Evolutionary conservation across 2,329 filamentous ascomycete genomes (phyloP), one percentile per base, ranked within the genome.

Genomic region (Colletotrichum aenigma): DNA sequence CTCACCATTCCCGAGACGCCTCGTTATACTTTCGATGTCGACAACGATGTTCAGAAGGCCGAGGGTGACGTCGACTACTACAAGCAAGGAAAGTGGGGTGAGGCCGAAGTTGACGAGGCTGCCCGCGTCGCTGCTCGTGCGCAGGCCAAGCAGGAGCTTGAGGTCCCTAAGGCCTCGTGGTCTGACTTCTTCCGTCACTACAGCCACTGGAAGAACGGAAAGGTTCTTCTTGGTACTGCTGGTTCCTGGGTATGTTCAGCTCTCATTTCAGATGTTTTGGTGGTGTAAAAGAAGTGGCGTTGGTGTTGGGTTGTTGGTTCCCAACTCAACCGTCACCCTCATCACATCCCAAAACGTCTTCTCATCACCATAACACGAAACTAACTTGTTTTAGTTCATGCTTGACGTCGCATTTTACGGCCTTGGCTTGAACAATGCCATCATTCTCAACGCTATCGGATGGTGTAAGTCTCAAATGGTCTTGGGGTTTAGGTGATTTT

Each of bases 1-100:
- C 87, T 97, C 6, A 97, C 95, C 68, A 96, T 97, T 78, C 95
- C 95, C 28, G 95, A 97, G 86, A 96, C 95, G 38, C 95, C 95
- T 68, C 94, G 95, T 32, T 97, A 97, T 86, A 97, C 95, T 32
- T 96, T 97, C 80, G 95, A 97, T 81, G 91, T 97, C 26, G 90
- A 92, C 66, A 92, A 91, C 58, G 94, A 97, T 80, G 89, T 95
- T 52, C 91, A 94, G 80, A 93, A 95, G 86, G 95, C 91, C 56
- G 89, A 92, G 69, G 91, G 91, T 62, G 95, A 97, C 78, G 91
- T 93, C 78, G 91, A 92, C 81, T 92, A 93, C n/a, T 97, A 96
- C 85, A 91, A 95, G 70, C 87, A 86, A 36, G 94, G 94, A 76
- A 89, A 91, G 83, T 82, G 79, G 9, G 74, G 74, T 21, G 90